These are phyloP conservation scores for Usnea hakonensis DNA, from an alignment of 495 filamentous ascomycete species.

Conservation along the genomic window DNA sequence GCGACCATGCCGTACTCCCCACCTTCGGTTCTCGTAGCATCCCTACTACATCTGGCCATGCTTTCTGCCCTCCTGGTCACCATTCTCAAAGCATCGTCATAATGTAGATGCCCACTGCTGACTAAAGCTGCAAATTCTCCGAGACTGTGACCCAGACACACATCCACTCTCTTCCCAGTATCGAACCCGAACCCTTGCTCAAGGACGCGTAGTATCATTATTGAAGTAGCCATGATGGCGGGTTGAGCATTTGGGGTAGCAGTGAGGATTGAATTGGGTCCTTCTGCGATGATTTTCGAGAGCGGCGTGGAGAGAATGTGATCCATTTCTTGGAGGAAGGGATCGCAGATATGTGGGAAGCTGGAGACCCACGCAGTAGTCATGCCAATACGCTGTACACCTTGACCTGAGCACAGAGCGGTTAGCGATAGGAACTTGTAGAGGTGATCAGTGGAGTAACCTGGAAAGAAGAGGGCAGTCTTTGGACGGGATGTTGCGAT, in stretches of 20 bases:
- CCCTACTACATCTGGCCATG: slow-evolving; percentile 69
- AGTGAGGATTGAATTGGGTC: slow-evolving; percentile 67
- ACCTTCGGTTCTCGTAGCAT: slow-evolving; percentile 57
- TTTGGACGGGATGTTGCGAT: slow-evolving; percentile 39
- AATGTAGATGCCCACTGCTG: slow-evolving; percentile 66
- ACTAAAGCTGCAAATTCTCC: slow-evolving; percentile 92
- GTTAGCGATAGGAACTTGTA: not conserved
- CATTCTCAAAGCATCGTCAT: slow-evolving; percentile 68
- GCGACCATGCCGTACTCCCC: slow-evolving; percentile 89
- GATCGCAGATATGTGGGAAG: slow-evolving; percentile 66
- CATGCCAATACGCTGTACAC: slow-evolving; percentile 94
- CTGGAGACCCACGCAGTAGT: slow-evolving; percentile 69
- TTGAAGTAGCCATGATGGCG: slow-evolving; percentile 88
- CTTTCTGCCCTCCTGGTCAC: slow-evolving; percentile 72
- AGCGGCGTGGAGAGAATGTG: slow-evolving; percentile 56
- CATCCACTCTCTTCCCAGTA: slow-evolving; percentile 58
- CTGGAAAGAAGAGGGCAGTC: slow-evolving; percentile 80
- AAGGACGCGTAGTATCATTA: slow-evolving; percentile 83
- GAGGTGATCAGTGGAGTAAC: slow-evolving; percentile 31
- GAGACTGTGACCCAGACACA: slow-evolving; percentile 87
- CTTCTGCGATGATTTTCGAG: slow-evolving; percentile 69
- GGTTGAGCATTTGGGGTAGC: slow-evolving; percentile 85
- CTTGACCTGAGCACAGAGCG: slow-evolving; percentile 57
- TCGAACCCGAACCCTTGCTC: slow-evolving; percentile 78
- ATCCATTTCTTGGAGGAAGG: slow-evolving; percentile 79